Evolutionary conservation across 345 rosid genomes (phyloP), one percentile per base, ranked within the genome.

Genomic region (Euphorbia lathyris): DNA sequence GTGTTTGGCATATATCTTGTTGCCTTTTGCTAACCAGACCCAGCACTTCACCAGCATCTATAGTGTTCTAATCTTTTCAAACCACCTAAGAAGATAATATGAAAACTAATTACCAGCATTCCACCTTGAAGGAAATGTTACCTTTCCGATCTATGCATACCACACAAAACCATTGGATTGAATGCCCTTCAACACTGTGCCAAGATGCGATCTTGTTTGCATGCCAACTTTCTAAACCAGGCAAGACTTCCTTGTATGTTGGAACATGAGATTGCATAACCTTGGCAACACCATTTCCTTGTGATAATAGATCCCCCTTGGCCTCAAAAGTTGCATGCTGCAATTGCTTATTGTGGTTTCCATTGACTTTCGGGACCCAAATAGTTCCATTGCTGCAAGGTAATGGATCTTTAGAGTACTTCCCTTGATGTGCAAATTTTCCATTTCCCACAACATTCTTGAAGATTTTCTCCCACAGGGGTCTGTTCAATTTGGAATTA

Each of bases 131-230:
- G 52, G 65, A 79, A 27, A 71, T 14, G 36, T 75, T 82, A 91
- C 99, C 97, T 88, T 70, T 91, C 67, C 89, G 87, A 80, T 90
- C 92, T 73, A 88, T 86, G 83, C 93, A 95, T 61, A 87, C 92
- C 45, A 95, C 93, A 74, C 83, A 86, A 66, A 95, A 81, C 99
- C 99, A 95, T 10, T 84, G 96, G 69, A 95, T 83, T 57, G 96
- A 88, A 72, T 90, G 97, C 67, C 96, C 97, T 78, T 90, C 97
- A 52, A 79, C 86, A 86, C 83, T 91, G 79, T 95, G 97, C 99
- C 99, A 95, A 56, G 87, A 65, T 40, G 88, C 88, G 78, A 95
- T 82, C 81, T 88, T 95, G 86, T 88, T 82, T 61, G 89, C 85
- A 76, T 83, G 93, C 99, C 99, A 95, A 79, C 89, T 84, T 68